Percentiles rank a stretch among this genome's conserved stretches.
Evolutionary conservation across 2,329 filamentous ascomycete genomes (phyloP).

Genomic region (Trichoderma atrobrunneum): DNA sequence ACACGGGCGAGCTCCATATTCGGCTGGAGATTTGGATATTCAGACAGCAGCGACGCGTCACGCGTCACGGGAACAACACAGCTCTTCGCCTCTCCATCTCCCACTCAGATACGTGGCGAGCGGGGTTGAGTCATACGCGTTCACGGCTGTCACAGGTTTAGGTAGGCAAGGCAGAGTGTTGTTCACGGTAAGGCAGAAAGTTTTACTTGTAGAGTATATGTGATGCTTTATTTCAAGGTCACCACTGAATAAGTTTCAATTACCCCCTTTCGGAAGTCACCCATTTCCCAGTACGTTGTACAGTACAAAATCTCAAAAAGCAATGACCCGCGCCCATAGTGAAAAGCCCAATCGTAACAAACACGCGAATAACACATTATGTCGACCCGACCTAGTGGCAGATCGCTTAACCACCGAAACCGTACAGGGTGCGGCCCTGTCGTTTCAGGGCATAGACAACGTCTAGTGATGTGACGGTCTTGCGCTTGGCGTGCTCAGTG

Average conservation of each 20-base stretch:
- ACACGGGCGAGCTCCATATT: not conserved
- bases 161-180: not conserved
- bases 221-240: slow-evolving; percentile 18
- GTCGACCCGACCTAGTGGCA: slow-evolving; percentile 3
- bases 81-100: not conserved
- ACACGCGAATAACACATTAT: slow-evolving; percentile 29
- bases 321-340: slow-evolving; percentile 43
- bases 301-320: slow-evolving; percentile 42
- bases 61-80: slow-evolving; percentile 12
- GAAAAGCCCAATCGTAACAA: slow-evolving; percentile 40
- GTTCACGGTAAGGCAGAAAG: not conserved
- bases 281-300: slow-evolving; percentile 35
- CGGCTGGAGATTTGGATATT: not conserved
- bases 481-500: slow-evolving; percentile 78
- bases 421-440: slow-evolving; percentile 76
- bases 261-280: slow-evolving; percentile 37
- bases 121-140: not conserved
- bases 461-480: slow-evolving; percentile 71
- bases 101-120: no score
- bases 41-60: slow-evolving; percentile 5
- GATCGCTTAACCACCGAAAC: slow-evolving; percentile 74
- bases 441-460: slow-evolving; percentile 67
- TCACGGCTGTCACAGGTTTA: not conserved
- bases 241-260: slow-evolving; percentile 26
- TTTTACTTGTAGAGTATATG: not conserved